Conservation (phyloP, 768 basidiomycete species). For the Phylloporus arenicola region DNA sequence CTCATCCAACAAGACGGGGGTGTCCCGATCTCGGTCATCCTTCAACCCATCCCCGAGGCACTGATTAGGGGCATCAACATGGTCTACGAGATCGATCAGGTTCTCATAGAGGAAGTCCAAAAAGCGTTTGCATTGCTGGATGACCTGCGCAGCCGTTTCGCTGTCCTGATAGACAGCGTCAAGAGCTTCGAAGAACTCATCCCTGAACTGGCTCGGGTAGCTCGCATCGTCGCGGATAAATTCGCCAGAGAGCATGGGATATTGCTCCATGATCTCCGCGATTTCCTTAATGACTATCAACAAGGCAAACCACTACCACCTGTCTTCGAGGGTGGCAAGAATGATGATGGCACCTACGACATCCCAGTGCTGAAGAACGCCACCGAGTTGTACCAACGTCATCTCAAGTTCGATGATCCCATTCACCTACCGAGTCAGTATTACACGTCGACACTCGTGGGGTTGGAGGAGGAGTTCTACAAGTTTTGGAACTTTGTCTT, state of each 20-base stretch:
- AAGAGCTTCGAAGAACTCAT: neutral
- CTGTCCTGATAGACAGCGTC: neutral
- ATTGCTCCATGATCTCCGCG: neutral
- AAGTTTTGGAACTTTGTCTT: neutral
- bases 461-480: neutral
- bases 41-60: neutral
- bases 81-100: neutral
- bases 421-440: neutral
- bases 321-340: neutral
- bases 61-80: neutral
- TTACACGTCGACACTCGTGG: neutral
- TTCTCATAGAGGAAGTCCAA: neutral
- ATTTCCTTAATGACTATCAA: neutral
- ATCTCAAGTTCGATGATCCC: neutral
- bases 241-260: neutral
- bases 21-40: neutral
- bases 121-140: neutral
- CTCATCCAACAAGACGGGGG: neutral
- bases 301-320: neutral
- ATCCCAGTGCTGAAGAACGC: neutral
- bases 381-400: neutral
- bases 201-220: neutral
- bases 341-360: neutral
- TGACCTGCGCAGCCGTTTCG: neutral
- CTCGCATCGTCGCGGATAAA: too few species aligned